Base-by-base conservation (phyloP, 139 green algal species). In the Edaphochlamys debaryana region DNA sequence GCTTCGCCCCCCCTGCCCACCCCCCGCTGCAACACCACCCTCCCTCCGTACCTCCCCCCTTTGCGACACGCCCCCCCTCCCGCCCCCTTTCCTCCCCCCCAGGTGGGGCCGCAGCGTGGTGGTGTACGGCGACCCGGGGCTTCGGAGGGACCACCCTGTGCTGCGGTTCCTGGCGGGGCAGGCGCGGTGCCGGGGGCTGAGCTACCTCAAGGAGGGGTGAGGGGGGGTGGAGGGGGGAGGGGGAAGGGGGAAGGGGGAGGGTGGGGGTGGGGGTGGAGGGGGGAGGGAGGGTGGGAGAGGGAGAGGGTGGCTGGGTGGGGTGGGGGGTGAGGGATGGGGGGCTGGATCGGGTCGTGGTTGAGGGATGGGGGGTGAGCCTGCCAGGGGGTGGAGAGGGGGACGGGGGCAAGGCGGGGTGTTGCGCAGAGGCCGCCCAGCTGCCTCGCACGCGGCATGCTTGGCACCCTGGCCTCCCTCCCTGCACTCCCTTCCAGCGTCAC, bases 101-200 rank as follows among this genome's bases (percentile, higher is more conserved):
- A 94, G 92, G 90, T 97, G 91, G 91, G 92, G 90, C 63, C 42
- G 67, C 67, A 67, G 90, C 40, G 82, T 96, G 19, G 45, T 95
- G 8, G 80, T 96, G 25, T 96, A 95, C 74, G 92, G 93, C 13
- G 89, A 94, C 2, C 64, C 81, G 3, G 70, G 60, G 0, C 82
- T 96, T 41, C 90, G 89, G 40, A 92, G 88, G 85, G 91, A 94
- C 52, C 88, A 96, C 79, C 85, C 91, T 7, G 93, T 96, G 27
- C 4, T 82, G 0, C 78, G 89, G 8, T 96, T 94, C 70, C 85
- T 96, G 48, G 45, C 76, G 6, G 74, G 85, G 4, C 88, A 95
- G 82, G 73, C 67, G 8, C 80, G 91, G 41, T 89, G 87, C 41
- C 74, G 80, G 5, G 75, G 63, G 9, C n/a, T 96, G 20, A 20